Evolutionary conservation across 495 filamentous ascomycete genomes (phyloP), one percentile per base, ranked within the genome.

Genomic region (Daldinia grandis): DNA sequence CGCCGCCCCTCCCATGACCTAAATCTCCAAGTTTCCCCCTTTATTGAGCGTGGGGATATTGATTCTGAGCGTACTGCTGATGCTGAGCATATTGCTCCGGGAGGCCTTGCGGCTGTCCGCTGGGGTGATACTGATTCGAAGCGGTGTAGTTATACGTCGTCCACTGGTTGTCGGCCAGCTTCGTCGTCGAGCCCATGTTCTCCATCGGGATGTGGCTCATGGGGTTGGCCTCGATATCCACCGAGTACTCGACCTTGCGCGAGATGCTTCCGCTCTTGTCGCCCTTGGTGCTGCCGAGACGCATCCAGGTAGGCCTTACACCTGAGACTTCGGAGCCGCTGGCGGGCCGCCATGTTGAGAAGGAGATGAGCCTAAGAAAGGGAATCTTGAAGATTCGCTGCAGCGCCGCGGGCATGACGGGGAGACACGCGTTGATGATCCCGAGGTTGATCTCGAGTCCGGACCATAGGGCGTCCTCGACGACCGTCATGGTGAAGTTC

Each of bases 381-480:
- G 40, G 40, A 21, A 44, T 21, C 40, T 44, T 44, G 17, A 44
- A 44, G 40, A 44, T 44, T 44, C 40, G 17, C 40, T 44, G 40
- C 7, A 44, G 15, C n/a, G 40, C 40, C 1, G 40, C 17, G 17
- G 40, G 40, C 40, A 44, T 44, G 17, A 44, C 40, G 33, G 31
- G 55, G 33, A 58, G 55, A 17, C 33, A 58, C 33, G 55, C 33
- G 33, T 58, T 40, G 33, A 58, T 40, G 19, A 58, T 58, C 3
- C 55, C 55, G 6, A 58, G 55, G 31, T 31, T 58, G 21, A 58
- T 40, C 21, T 58, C 55, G 27, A 58, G 55, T 38, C 55, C 55
- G 24, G 55, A 58, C 55, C 55, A 58, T 17, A 58, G 12, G 15
- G 55, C 55, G n/a, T 58, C 55, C 15, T 58, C 55, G 31, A 58